Conservation (phyloP, 23 red algal species). For the Chondrus crispus region DNA sequence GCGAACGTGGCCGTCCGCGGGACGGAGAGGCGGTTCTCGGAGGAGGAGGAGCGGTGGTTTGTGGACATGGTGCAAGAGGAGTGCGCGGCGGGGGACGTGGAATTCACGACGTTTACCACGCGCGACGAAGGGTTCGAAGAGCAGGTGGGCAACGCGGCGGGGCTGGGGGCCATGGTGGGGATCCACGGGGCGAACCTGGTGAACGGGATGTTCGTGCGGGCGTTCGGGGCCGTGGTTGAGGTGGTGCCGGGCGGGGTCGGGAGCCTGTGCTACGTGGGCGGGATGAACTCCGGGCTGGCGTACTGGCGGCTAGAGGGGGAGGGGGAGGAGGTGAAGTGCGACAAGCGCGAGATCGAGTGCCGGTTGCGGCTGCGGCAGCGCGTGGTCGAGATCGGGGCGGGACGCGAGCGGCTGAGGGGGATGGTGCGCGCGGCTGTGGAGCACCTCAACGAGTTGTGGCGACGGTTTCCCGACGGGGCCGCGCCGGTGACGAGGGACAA, state of each 20-base stretch:
- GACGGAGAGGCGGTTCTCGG: neutral
- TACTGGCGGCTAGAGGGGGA: neutral
- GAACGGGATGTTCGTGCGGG: neutral
- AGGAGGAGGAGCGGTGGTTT: neutral
- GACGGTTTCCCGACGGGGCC: too few relatives aligned
- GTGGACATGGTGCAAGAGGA: neutral
- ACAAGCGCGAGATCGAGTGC: neutral
- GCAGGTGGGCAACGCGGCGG: neutral
- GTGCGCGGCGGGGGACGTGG: neutral
- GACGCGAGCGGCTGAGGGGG: neutral
- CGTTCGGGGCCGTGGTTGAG: neutral
- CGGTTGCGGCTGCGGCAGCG: neutral
- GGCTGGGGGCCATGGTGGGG: neutral
- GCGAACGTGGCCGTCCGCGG: neutral
- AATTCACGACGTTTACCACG: neutral
- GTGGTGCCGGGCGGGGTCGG: neutral
- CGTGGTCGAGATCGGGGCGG: neutral
- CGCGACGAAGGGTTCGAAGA: neutral
- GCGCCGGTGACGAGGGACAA: too few relatives aligned
- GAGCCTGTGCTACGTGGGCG: neutral
- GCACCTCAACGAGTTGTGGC: neutral
- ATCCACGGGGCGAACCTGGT: conserved; percentile 40
- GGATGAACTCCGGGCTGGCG: neutral
- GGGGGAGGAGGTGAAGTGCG: neutral
- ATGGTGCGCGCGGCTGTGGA: neutral